Conservation (phyloP, 1,139 yeast genomes). For the Saccharomycopsis phalli region DNA sequence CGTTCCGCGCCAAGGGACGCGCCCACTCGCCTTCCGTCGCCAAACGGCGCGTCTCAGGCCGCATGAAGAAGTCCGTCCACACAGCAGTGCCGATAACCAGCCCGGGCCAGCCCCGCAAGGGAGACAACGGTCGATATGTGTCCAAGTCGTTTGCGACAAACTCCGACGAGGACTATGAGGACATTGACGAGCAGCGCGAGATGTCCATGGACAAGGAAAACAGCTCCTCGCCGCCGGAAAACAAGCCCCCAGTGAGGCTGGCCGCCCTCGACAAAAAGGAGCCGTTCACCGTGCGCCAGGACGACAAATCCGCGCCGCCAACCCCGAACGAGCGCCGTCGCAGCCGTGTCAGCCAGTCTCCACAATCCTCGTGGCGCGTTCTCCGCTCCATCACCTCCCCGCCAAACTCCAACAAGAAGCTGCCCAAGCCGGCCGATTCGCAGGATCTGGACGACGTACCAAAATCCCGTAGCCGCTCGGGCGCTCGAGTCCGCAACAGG, state of each 20-base stretch:
- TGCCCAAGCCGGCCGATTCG: constrained; percentile 1
- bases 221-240: constrained; percentile 1
- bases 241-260: not conserved
- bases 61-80: constrained; percentile 56
- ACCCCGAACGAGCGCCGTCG: constrained; percentile 10
- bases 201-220: constrained; percentile 12
- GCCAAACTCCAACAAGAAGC: constrained; percentile 11
- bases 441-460: constrained; percentile 2
- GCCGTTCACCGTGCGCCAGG: constrained; percentile 12
- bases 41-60: constrained; percentile 57
- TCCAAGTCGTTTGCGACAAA: constrained; percentile 33
- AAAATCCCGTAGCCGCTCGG: constrained; percentile 24
- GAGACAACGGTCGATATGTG: constrained; percentile 29
- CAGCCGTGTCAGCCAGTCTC: constrained; percentile 8
- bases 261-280: constrained; percentile 3
- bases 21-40: constrained; percentile 6
- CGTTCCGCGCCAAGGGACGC: constrained; percentile 28
- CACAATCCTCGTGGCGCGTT: constrained; percentile 33
- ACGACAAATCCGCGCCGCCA: constrained; percentile 3
- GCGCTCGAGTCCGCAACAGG: constrained; percentile 26
- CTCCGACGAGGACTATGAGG: constrained; percentile 29
- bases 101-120: constrained; percentile 95
- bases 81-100: constrained; percentile 84
- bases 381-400: constrained; percentile 35
- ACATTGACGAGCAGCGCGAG: constrained; percentile 16